Conservation (phyloP, 2,329 filamentous ascomycete species). For the Penicillium aurantiogriseum region DNA sequence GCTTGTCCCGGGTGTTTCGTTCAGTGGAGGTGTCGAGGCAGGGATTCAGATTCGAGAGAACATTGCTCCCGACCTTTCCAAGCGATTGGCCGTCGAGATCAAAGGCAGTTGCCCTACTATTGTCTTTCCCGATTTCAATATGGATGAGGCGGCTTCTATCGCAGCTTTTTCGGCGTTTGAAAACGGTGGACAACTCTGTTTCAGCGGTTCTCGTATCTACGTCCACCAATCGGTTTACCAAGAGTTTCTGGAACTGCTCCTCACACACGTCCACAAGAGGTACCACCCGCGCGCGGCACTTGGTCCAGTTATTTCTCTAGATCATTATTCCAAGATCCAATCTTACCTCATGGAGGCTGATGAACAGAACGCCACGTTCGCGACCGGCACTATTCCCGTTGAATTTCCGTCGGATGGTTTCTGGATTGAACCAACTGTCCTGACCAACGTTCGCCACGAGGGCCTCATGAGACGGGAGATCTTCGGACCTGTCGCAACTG, state of each 20-base stretch:
- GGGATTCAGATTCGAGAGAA: background rate
- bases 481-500: background rate
- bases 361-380: no score
- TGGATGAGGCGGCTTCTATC: background rate
- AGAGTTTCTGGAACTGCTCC: accelerated
- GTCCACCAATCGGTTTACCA: background rate
- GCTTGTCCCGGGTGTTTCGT: background rate
- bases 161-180: background rate
- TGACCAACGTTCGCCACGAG: background rate
- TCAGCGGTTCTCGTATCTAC: background rate
- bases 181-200: background rate
- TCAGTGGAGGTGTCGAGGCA: background rate
- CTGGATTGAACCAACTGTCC: background rate
- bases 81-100: background rate
- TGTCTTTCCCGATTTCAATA: background rate
- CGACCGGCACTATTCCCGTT: background rate
- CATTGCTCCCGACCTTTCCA: background rate
- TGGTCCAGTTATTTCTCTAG: background rate
- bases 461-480: background rate
- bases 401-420: background rate
- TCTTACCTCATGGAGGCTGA: background rate
- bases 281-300: no score
- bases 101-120: background rate
- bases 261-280: no score
- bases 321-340: background rate